Percentiles rank a stretch among this genome's conserved stretches.
phyloP scores from a whole-genome alignment of 257 asterid genomes.

The Lavandula angustifolia region DNA sequence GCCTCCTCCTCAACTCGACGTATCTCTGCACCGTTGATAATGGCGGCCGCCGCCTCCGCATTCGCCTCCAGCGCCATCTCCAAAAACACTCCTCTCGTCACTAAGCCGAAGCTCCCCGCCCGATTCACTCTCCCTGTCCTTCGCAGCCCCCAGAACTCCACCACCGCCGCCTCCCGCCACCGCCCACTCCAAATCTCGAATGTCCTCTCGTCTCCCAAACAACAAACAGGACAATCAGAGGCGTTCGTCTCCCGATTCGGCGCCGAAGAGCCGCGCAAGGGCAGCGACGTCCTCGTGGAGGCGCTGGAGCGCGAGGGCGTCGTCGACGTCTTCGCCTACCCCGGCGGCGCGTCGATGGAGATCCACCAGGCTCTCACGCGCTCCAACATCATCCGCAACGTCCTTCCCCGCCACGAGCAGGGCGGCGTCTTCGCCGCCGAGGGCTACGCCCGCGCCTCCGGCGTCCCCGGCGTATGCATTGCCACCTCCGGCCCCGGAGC shows the following conservation, averaged over 20 bases:
- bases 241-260: constrained; percentile 54
- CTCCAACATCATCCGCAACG: constrained; percentile 61
- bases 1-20: constrained; percentile 21
- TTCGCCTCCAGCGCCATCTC: constrained; percentile 34
- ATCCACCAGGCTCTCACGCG: constrained; percentile 86
- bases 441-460: constrained; percentile 85
- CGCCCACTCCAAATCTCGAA: constrained; percentile 40
- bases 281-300: constrained; percentile 76
- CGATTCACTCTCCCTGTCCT: constrained; percentile 32
- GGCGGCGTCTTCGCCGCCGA: constrained; percentile 86
- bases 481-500: constrained; percentile 96
- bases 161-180: constrained; percentile 36
- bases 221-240: constrained; percentile 17
- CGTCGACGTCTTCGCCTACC: constrained; percentile 75
- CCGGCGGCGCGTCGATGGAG: constrained; percentile 88
- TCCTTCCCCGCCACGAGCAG: constrained; percentile 88
- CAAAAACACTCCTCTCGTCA: constrained; percentile 14
- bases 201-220: constrained; percentile 37
- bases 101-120: constrained; percentile 29
- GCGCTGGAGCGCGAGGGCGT: constrained; percentile 89
- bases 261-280: constrained; percentile 71
- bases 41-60: constrained; percentile 46
- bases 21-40: constrained; percentile 24
- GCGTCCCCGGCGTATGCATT: constrained; percentile 72
- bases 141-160: constrained; percentile 27